Base-by-base conservation (phyloP, 305 asterid genomes). In the Fraxinus nigra region DNA sequence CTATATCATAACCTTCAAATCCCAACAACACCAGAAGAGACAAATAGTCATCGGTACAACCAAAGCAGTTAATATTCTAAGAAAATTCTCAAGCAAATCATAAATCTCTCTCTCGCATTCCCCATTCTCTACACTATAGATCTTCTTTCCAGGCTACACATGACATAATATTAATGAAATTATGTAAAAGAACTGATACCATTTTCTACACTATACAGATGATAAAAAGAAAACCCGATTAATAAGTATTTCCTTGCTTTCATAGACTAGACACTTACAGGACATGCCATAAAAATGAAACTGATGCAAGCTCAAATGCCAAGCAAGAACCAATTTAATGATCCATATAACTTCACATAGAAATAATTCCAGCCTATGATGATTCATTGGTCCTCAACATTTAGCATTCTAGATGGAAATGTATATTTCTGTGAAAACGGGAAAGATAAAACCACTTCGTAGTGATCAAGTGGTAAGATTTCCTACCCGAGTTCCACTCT, bases 401-500 rank as follows among this genome's bases (percentile, higher is more conserved):
- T 35, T 43, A 85, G 20, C 82, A 77, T 79, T 48, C 59, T 37
- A 83, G 69, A 75, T 79, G 77, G 78, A 79, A 37, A 24, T 14
- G 30, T 56, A 38, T 70, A 80, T 35, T 77, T 61, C 73, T 38
- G 0, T 67, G 4, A 33, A 76, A 80, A 73, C 7, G 20, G 18
- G 75, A 76, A 78, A 75, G 83, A 82, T 35, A 56, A 43, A 24
- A 65, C 63, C 43, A 83, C 75, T 80, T 70, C 8, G 48, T 79
- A 72, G 35, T 34, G 24, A 78, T 65, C 38, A 63, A 79, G 46
- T 75, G 76, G 73, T 24, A 75, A 85, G 75, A 77, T 85, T 72
- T 81, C 93, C 78, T 91, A 95, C 98, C 95, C 98, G 96, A 80
- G 89, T 75, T 86, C 94, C 97, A 89, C 89, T 90, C 91, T 90